Evolutionary conservation across 2,329 filamentous ascomycete genomes (phyloP), one percentile per base, ranked within the genome.

Genomic region (Cercospora janseana): DNA sequence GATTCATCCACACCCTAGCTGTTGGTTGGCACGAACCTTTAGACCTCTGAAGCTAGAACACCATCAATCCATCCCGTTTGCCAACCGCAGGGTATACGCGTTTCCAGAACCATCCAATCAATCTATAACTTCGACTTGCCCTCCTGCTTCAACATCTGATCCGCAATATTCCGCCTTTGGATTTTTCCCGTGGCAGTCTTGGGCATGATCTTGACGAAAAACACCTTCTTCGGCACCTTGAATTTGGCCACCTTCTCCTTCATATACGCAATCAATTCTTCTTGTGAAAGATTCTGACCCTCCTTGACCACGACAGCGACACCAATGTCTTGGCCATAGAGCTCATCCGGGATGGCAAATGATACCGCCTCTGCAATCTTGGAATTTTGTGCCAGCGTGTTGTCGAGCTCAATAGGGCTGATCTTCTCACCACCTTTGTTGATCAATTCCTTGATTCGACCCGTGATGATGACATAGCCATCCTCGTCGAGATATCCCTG

Each of bases 401-500:
- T 94, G 74, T 94, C 88, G 26, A 94, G 76, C 72, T 94, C 88
- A 48, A 93, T 91, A 1, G 89, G 88, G 59, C 83, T 87, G 66
- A 94, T 93, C 75, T 93, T 93, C 74, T 94, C 88, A 52, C 88
- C 88, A 48, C 86, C 88, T 71, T 92, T 91, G 72, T 90, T 90
- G 75, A 95, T 94, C 45, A 95, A 76, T 71, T 95, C 89, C 77
- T 95, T 95, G 72, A 94, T 94, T 46, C 89, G 79, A n/a, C 89
- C 89, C 0, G 89, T 94, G 70, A 95, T 92, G 64, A 87, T 78
- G 8, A 95, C 74, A 66, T 93, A 94, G 52, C 88, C 87, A 60
- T 93, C 87, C 51, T 81, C 72, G 63, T 94, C 88, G 66, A 82
- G 78, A 71, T 86, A 87, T 42, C 89, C 89, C 69, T 94, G 88